These are phyloP conservation scores for Phoma herbarum DNA, from an alignment of 2,329 filamentous ascomycete genomes.

Conservation along the genomic window DNA sequence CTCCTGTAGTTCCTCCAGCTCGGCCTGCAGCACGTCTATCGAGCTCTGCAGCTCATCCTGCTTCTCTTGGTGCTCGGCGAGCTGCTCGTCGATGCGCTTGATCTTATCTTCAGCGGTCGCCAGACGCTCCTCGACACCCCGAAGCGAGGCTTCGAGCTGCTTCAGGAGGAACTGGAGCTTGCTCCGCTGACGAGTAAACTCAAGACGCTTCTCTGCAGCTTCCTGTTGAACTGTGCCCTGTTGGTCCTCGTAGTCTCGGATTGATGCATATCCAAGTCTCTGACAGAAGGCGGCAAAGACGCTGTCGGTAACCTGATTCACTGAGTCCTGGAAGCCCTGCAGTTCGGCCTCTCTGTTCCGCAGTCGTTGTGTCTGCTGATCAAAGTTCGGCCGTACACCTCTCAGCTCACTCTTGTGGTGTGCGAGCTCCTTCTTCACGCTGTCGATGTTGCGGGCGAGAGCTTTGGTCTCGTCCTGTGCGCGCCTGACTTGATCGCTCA, in stretches of 20 bases:
- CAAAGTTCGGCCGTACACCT: constrained; percentile 79
- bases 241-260: constrained; percentile 91
- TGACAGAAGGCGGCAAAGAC: constrained; percentile 87
- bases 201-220: constrained; percentile 82
- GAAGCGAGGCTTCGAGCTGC: constrained; percentile 75
- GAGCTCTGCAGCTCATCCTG: constrained; percentile 78
- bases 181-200: constrained; percentile 81
- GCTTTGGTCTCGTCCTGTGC: constrained; percentile 78
- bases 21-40: constrained; percentile 75
- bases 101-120: constrained; percentile 72
- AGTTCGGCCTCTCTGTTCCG: constrained; percentile 68
- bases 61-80: constrained; percentile 70
- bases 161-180: constrained; percentile 67
- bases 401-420: constrained; percentile 76
- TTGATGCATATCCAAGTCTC: constrained; percentile 84
- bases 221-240: constrained; percentile 94
- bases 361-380: constrained; percentile 74
- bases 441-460: constrained; percentile 82
- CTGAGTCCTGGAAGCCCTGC: constrained; percentile 66
- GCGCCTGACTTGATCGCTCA: constrained; percentile 78
- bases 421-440: constrained; percentile 83
- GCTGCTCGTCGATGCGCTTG: constrained; percentile 71
- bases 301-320: constrained; percentile 85
- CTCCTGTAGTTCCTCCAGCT: constrained; percentile 79
- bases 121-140: constrained; percentile 74